These are phyloP conservation scores for Pezicula rhizophila DNA, from an alignment of 2,329 filamentous ascomycete species.

Conservation along the genomic window DNA sequence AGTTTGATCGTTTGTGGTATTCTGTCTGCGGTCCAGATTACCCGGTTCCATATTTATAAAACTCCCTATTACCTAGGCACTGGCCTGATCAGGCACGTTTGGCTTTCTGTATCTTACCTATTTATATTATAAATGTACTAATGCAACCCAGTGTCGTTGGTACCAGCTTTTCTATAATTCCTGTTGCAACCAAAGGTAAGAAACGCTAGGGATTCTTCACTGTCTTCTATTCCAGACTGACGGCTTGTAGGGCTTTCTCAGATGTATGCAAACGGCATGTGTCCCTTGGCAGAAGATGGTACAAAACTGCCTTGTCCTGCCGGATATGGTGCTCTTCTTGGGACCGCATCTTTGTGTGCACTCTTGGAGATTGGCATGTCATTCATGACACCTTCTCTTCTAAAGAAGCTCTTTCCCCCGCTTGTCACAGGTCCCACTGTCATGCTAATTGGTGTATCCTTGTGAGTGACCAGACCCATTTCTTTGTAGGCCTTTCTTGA, in stretches of 20 bases:
- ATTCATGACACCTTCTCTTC: conserved; percentile 62
- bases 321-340: conserved; percentile 70
- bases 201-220: background rate
- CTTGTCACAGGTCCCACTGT: conserved; percentile 70
- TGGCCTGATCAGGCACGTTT: conserved; percentile 53
- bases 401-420: conserved; percentile 72
- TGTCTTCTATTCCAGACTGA: background rate
- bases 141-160: conserved; percentile 54
- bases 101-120: background rate
- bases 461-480: conserved; percentile 27
- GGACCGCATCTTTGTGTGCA: conserved; percentile 59
- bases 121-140: no score
- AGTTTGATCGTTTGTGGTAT: conserved; percentile 68
- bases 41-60: conserved; percentile 64
- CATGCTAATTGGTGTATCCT: conserved; percentile 66
- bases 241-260: background rate
- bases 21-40: conserved; percentile 71
- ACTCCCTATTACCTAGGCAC: conserved; percentile 73
- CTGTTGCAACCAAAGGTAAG: conserved; percentile 60
- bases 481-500: no score
- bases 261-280: conserved; percentile 12
- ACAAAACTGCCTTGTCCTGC: conserved; percentile 67
- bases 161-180: conserved; percentile 71
- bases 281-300: conserved; percentile 44
- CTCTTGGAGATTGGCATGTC: conserved; percentile 68